Evolutionary conservation across 2,329 filamentous ascomycete genomes (phyloP).

Genomic region (Arthrobotrys conoides): DNA sequence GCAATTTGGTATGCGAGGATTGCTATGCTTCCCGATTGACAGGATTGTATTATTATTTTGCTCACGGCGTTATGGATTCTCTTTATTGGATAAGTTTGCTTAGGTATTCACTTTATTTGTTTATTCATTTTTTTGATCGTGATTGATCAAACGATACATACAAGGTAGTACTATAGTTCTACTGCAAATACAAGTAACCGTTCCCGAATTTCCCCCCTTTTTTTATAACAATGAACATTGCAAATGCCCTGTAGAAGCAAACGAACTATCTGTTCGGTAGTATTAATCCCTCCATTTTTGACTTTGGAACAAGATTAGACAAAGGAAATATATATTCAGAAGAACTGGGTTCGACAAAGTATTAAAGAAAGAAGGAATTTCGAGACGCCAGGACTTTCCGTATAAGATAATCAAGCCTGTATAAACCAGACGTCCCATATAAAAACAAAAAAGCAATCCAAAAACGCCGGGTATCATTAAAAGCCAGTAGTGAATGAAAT

Average conservation of each 20-base stretch:
- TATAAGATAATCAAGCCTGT: constrained; percentile 1
- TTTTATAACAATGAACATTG: background rate
- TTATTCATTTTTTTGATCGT: too few species aligned
- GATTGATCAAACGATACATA: background rate
- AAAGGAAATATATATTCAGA: constrained; percentile 33
- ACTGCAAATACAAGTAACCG: background rate
- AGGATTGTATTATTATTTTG: background rate
- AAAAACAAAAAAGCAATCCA: constrained; percentile 28
- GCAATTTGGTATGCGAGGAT: constrained; percentile 23
- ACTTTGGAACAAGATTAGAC: constrained; percentile 15
- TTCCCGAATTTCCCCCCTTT: background rate
- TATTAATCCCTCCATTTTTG: constrained; percentile 18
- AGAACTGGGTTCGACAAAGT: background rate
- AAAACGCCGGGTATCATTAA: constrained; percentile 61
- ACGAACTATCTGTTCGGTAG: background rate
- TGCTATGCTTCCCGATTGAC: constrained; percentile 18
- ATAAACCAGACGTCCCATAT: background rate
- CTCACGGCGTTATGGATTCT: constrained; percentile 16
- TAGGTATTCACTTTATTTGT: constrained; percentile 25
- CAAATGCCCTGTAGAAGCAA: background rate
- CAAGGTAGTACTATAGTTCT: background rate
- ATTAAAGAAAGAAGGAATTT: constrained; percentile 4
- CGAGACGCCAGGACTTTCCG: background rate
- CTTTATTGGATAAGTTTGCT: constrained; percentile 6
- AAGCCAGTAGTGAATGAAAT: constrained; percentile 23